These are phyloP conservation scores for Taiozyma sp. DNA, from an alignment of 1,139 yeast genomes.

Conservation along the genomic window DNA sequence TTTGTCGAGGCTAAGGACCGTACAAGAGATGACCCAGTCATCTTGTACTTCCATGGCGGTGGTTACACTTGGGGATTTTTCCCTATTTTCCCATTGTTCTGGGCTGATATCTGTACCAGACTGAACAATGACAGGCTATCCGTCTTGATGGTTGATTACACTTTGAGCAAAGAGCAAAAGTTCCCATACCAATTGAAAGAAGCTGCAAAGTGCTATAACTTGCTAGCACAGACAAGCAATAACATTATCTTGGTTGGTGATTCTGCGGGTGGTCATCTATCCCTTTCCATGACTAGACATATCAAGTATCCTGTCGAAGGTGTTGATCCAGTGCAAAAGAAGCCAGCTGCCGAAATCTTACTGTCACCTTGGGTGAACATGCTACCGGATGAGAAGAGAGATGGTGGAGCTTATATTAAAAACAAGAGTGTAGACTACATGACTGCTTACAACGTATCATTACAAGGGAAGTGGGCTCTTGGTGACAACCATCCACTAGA, in stretches of 20 bases:
- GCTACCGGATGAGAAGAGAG: conserved; percentile 21
- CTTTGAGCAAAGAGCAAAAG: conserved; percentile 29
- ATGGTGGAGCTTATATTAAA: conserved; percentile 30
- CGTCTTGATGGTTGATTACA: conserved; percentile 37
- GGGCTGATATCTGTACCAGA: conserved; percentile 33
- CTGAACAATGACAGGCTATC: conserved; percentile 25
- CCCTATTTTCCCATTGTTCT: conserved; percentile 6
- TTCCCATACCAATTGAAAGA: conserved; percentile 42
- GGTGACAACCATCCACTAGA: conserved; percentile 7
- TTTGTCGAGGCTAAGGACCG: conserved; percentile 22
- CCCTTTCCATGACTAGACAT: conserved; percentile 31
- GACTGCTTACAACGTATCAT: conserved; percentile 15
- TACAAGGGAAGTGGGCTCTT: conserved; percentile 23
- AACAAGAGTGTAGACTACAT: conserved; percentile 29
- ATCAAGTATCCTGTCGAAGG: conserved; percentile 28
- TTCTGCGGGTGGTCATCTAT: conserved; percentile 44
- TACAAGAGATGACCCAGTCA: conserved; percentile 24
- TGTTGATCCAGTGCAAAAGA: conserved; percentile 18
- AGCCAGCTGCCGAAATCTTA: conserved; percentile 33
- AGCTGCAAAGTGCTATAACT: conserved; percentile 28
- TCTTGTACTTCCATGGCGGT: conserved; percentile 39
- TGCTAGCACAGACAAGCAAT: conserved; percentile 30
- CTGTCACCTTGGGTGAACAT: conserved; percentile 45
- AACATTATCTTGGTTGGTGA: conserved; percentile 40
- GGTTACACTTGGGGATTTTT: conserved; percentile 27